A percentile compares a stretch with the other conserved stretches of the same genome.
These are phyloP conservation scores for Begonia fuchsioides DNA, from an alignment of 306 rosid species.

Conservation along the genomic window DNA sequence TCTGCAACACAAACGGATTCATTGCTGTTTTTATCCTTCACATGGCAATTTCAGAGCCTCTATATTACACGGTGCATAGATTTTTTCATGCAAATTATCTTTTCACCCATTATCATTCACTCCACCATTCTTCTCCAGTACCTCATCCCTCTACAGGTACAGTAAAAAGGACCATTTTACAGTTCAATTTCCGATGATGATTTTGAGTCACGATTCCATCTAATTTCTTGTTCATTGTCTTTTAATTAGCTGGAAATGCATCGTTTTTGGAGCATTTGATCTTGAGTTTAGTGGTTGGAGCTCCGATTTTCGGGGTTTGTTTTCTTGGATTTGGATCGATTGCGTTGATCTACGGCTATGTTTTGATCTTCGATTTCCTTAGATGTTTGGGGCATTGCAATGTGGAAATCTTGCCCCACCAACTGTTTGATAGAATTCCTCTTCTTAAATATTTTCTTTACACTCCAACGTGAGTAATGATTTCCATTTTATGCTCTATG, in stretches of 20 bases:
- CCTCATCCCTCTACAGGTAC: constrained; percentile 56
- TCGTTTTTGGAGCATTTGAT: constrained; percentile 58
- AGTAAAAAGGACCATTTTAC: too few species aligned
- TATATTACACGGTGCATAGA: constrained; percentile 62
- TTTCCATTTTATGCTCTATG: neutral
- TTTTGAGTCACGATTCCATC: neutral
- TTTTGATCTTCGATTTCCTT: constrained; percentile 56
- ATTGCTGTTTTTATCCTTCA: constrained; percentile 43
- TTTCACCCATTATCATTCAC: constrained; percentile 51
- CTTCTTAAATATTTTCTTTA: constrained; percentile 49
- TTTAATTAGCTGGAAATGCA: constrained; percentile 63
- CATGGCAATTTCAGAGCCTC: constrained; percentile 69
- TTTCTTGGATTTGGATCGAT: constrained; percentile 63
- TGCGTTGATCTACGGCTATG: constrained; percentile 27
- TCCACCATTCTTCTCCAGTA: constrained; percentile 73
- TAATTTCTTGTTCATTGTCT: neutral
- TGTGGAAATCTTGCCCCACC: constrained; percentile 52
- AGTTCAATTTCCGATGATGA: too few species aligned
- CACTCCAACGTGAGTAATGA: constrained; percentile 75
- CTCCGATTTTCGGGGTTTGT: constrained; percentile 47
- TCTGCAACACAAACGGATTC: constrained; percentile 54
- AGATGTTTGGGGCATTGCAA: constrained; percentile 78
- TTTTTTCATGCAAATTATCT: constrained; percentile 36
- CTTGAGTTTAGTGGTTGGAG: constrained; percentile 37
- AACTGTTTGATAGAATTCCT: constrained; percentile 39